Evolutionary conservation across 2,329 filamentous ascomycete genomes (phyloP), one percentile per base, ranked within the genome.

Genomic region (Ophiostoma novo-ulmi): DNA sequence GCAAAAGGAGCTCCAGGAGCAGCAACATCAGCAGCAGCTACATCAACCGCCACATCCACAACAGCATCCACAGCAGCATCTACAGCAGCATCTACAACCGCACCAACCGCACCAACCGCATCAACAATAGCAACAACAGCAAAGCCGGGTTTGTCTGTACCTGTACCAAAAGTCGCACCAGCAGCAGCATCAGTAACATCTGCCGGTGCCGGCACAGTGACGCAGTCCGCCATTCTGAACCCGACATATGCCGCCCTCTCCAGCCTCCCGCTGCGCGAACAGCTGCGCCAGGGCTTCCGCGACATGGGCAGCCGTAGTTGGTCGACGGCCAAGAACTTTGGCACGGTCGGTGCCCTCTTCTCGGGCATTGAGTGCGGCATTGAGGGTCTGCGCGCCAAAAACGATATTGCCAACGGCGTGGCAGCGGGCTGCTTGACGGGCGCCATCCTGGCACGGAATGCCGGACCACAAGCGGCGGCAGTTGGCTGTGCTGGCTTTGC

Each of bases 331-430:
- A 95, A 94, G 82, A 98, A 96, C 83, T 99, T 99, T 78, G 94
- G 92, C 73, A 91, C 94, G 75, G 93, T 99, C 68, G 95, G 95
- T 76, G 91, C 92, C 2, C 86, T 98, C 26, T 99, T 96, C 82
- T 87, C 89, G 20, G 94, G 94, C 58, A 97, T 95, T 69, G 95
- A 99, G 82, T 99, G 95, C 82, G 93, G 92, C 74, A 93, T 99
- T 77, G 95, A 99, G 80, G 94, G 94, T 0, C 85, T 92, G 76
- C 87, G 95, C 39, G 95, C 94, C 31, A 97, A 97, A 84, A 97
- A 98, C 81, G 95, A 98, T 79, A 80, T 98, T 39, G 87, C 84
- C 74, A 99, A 99, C 82, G 93, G 93, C 70, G 89, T 95, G 5
- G 87, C 89, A 5, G 93, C 94, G 0, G 95, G 95, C 0, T 98